phyloP scores from a whole-genome alignment of 1,284 basidiomycete species.

The Pyrrhoderma lamaoense region DNA sequence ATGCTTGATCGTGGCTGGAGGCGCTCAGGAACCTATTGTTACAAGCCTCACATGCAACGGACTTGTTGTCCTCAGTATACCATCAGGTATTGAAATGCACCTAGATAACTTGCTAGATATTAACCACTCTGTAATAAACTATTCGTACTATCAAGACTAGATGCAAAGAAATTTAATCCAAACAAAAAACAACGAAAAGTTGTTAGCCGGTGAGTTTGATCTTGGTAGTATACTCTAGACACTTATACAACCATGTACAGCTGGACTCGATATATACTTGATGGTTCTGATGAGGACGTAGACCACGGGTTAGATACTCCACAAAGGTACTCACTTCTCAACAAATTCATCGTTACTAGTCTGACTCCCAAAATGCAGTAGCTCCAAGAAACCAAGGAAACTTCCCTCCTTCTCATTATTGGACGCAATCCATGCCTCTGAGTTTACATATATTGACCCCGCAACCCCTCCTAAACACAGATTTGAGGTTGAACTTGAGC shows the following conservation, averaged over 20 bases:
- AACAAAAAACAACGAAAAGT: constrained; percentile 78
- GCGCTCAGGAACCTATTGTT: constrained; percentile 75
- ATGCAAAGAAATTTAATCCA: constrained; percentile 62
- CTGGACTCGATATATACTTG: constrained; percentile 70
- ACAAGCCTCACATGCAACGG: constrained; percentile 73
- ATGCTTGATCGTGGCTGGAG: constrained; percentile 92
- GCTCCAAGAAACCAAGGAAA: constrained; percentile 15
- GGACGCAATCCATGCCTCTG: constrained; percentile 42
- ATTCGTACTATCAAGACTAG: constrained; percentile 45
- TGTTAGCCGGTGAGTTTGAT: constrained; percentile 47
- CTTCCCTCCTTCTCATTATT: constrained; percentile 27
- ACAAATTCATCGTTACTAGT: neutral
- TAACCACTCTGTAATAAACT: neutral
- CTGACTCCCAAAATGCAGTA: neutral
- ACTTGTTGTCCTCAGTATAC: constrained; percentile 94
- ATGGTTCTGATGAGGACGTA: constrained; percentile 17
- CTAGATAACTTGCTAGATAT: neutral
- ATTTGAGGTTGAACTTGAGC: constrained; percentile 66
- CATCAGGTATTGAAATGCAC: constrained; percentile 52
- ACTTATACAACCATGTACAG: constrained; percentile 29
- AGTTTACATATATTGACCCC: constrained; percentile 25
- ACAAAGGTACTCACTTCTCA: neutral
- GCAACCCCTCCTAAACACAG: constrained; percentile 26
- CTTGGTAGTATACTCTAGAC: neutral
- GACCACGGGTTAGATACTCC: constrained; percentile 35